Evolutionary conservation across 2,329 filamentous ascomycete genomes (phyloP), one percentile per base, ranked within the genome.

Genomic region (Ophiostoma sp.): DNA sequence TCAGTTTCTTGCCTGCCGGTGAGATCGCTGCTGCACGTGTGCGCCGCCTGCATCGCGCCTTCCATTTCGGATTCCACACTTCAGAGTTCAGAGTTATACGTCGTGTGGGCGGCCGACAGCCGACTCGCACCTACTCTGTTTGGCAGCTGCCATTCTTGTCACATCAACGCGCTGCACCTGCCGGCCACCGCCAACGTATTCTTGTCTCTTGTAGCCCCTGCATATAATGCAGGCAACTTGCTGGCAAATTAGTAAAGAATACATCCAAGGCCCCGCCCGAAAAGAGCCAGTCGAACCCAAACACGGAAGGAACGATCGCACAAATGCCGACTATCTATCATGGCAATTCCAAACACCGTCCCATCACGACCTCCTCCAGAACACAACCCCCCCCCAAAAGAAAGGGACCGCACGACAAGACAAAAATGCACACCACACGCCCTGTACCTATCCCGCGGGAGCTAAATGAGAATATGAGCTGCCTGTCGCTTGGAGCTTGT

Each of bases 181-280:
- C n/a, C 47, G 18, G 12, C 45, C 2, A 12, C 45, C 14, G 45
- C 16, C 45, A 27, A 27, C 27, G 27, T 27, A 27, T 27, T 27
- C 27, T 1, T 2, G 27, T 27, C 27, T 27, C 45, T 14, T 47
- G 45, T 3, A 12, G n/a, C 49, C 49, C 49, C 49, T 55, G 18
- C 49, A 55, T 55, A 18, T 27, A 55, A 55, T 55, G 49, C 27
- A 55, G 49, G 18, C 49, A 55, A 55, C 27, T 55, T 55, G 14
- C 27, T 36, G 27, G 52, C 52, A 58, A 58, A 38, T 36, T 58
- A 38, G 18, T 18, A 36, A 58, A 58, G 52, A 58, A 36, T 58
- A 38, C 27, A 58, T 12, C 3, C 5, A 58, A n/a, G 3, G 27
- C 27, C 18, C 52, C 52, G 52, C 38, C 12, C 6, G 27, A 27